phyloP scores from a whole-genome alignment of 176 grass and related monocot genomes.

The Avena sativa region DNA sequence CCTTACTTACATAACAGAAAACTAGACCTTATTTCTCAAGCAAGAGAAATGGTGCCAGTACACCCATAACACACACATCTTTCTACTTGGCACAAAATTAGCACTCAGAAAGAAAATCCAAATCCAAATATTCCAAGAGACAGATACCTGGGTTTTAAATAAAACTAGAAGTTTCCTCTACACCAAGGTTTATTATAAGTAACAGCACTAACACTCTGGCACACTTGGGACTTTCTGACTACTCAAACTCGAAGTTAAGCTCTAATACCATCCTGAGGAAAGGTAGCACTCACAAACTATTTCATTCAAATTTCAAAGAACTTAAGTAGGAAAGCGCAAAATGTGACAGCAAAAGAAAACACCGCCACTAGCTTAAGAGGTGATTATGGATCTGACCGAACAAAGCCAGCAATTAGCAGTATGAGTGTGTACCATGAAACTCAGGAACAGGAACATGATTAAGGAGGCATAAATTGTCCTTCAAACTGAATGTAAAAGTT shows the following conservation, averaged over 20 bases:
- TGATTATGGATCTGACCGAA: constrained; percentile 4
- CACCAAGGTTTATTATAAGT: neutral
- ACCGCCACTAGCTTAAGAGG: neutral
- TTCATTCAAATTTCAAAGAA: neutral
- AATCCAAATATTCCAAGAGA: neutral
- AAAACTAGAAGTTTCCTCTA: neutral
- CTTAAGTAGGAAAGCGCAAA: neutral
- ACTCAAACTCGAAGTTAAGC: neutral
- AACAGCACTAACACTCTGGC: neutral
- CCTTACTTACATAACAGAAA: constrained; percentile 3
- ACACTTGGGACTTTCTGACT: neutral
- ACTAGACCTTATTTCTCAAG: neutral
- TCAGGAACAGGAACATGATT: neutral
- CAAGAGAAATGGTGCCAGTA: neutral
- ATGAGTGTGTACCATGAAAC: neutral
- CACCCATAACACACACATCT: neutral
- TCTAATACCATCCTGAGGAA: constrained; percentile 14
- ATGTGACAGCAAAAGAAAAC: neutral
- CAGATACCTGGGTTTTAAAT: neutral
- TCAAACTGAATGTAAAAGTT: neutral
- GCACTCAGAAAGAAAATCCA: neutral
- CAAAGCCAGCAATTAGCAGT: neutral
- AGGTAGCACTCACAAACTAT: neutral
- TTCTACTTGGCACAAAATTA: neutral
- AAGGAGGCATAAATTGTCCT: constrained; percentile 10